Conservation (phyloP, 73 alveolate species). For the Symbiodinium natans region DNA sequence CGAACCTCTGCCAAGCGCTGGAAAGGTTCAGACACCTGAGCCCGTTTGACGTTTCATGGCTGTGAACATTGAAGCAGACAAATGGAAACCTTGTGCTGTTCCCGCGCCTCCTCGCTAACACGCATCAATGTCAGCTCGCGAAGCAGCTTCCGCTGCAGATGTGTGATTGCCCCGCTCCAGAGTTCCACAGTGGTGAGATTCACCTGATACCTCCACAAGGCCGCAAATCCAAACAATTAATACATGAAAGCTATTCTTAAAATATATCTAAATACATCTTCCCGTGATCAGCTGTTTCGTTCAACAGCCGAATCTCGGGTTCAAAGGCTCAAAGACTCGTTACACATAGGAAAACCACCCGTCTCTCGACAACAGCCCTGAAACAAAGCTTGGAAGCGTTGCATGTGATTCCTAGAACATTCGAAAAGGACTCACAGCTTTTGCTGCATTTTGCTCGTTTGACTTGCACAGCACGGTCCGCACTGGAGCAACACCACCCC, state of each 20-base stretch:
- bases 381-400: too few relatives aligned
- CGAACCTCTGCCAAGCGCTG: too few relatives aligned
- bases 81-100: neutral
- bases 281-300: neutral
- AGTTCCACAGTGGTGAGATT: constrained; percentile 36
- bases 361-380: too few relatives aligned
- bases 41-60: too few relatives aligned
- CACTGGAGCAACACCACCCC: neutral
- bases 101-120: constrained; percentile 10
- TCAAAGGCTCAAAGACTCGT: neutral
- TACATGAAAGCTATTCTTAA: too few relatives aligned
- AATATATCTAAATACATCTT: too few relatives aligned
- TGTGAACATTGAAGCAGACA: neutral
- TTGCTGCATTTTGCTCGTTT: neutral
- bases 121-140: neutral
- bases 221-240: neutral
- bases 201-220: constrained; percentile 2
- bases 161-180: constrained; percentile 36
- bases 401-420: too few relatives aligned
- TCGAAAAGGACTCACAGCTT: too few relatives aligned
- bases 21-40: constrained; percentile 14
- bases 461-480: neutral
- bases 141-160: constrained; percentile 28
- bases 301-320: neutral
- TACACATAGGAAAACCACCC: neutral